Evolutionary conservation across 2,329 filamentous ascomycete species (phyloP), one percentile per base, ranked within the genome.

Genomic region (Penicillium sp.): DNA sequence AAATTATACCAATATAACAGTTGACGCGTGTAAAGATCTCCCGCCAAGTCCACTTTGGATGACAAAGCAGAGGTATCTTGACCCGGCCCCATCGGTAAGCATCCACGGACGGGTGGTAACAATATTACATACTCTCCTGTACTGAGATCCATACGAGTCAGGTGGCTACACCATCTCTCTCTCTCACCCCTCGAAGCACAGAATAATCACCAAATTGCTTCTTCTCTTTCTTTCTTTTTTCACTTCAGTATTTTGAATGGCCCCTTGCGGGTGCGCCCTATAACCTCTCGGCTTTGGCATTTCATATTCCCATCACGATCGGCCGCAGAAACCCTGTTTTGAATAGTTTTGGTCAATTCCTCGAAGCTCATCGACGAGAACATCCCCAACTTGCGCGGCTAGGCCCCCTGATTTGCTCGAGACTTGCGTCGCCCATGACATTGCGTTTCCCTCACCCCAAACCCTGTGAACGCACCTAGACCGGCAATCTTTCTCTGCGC

Each of bases 181-280:
- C 43, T 28, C 34, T 39, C 28, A 24, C 45, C 48, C 48, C 48
- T 53, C 44, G 31, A 47, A 50, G 50, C 48, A 50, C 48, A 49
- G 41, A 32, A 9, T 46, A 22, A 32, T 26, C 35, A 46, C 34
- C 13, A 28, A 24, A 34, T 47, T 52, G 43, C 24, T 46, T 31
- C 28, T 32, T 51, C 43, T 48, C 34, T 42, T 24, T n/a, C 37
- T 39, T 39, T 35, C 19, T 35, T 40, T 26, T 47, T 40, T 38
- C 52, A 29, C 34, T 50, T 40, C 33, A 26, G 22, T 22, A 13
- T 41, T 32, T 51, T 54, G 41, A 48, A 60, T 61, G 58, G 58
- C 54, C 57, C 56, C 58, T 32, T 33, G 58, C 57, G 58, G 57
- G 58, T 61, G 53, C 52, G 43, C 48, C 43, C 42, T 50, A 39